Base-by-base conservation (phyloP, 1,284 basidiomycete species). In the Marasmius tenuissimus region DNA sequence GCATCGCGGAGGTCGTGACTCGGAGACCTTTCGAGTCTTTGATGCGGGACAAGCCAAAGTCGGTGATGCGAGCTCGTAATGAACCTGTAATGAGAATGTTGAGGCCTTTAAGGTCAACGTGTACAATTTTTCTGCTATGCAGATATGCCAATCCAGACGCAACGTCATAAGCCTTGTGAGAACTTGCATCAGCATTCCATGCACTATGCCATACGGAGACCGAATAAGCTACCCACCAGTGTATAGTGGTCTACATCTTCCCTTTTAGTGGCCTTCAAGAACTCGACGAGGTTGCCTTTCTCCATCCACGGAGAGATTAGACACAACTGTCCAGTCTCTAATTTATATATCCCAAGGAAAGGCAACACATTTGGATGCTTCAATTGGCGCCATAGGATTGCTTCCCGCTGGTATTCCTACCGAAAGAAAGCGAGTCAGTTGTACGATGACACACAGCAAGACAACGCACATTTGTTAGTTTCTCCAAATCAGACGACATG, bases 261-360 rank as follows among this genome's bases (percentile, higher is more conserved):
- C n/a, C n/a, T 48, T 45, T 22, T 59, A n/a, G 22, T 27, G n/a
- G 22, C 27, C 27, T 52, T 33, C 27, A 60, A 38, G 20, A 53
- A 60, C 14, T 60, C 27, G 18, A 54, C 20, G 11, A 60, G 27
- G 18, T 48, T 60, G 5, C 58, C 50, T 11, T 60, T 53, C 18
- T 38, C 35, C 58, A 60, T 60, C 58, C 58, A 60, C 8, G 58
- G 58, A n/a, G 58, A 60, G 8, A 60, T 51, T 5, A 60, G 12
- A 39, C 50, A 60, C 34, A 60, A 58, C 16, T 62, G 64, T 53
- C 18, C 52, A 59, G 57, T 49, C 52, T 54, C 58, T 56, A 53
- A 27, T 14, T 52, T 38, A 54, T 45, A 39, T 4, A 60, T 38
- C 20, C 58, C 58, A 6, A 60, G 38, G 33, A 52, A 60, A 16